Base-by-base conservation (phyloP, 768 basidiomycete species). In the Pholiota microspora region DNA sequence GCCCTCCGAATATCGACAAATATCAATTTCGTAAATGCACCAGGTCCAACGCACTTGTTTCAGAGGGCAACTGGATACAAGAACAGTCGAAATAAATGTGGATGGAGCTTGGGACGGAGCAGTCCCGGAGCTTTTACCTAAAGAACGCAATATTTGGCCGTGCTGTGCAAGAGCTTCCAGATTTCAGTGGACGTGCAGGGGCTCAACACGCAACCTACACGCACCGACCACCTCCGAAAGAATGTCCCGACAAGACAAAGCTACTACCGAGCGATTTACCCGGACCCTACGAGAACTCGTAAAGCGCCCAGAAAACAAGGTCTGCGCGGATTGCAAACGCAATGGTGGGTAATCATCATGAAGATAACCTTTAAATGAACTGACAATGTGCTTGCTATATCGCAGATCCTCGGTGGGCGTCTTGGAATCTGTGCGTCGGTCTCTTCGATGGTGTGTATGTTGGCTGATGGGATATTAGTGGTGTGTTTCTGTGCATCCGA, bases 271-370 rank as follows among this genome's bases (percentile, higher is more conserved):
- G 55, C 75, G 82, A 55, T 83, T 92, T 66, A 75, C 93, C 16
- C 80, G 80, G 53, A 87, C 82, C 4, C 82, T 99, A 10, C 79
- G 94, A 44, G 96, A 92, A 62, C 79, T 98, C 27, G 83, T 99
- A 49, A 97, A 92, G 68, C 77, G 76, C 44, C 88, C 90, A 15
- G 93, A 95, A 58, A 99, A 98, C 75, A 98, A 94, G 71, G 70
- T 89, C 35, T 99, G 96, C 60, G 93, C 92, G 1, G 96, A 99
- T 66, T 99, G 96, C 77, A 96, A 97, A 69, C 86, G 91, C 57
- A 95, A 97, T 70, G 96, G 95, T 92, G 62, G 31, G 85, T 52
- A 31, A n/a, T 31, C 31, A 31, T 42, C 45, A 54, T 58, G 32
- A 52, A 24, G 50, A 9, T 28, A 57, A 38, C 49, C 45, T 15